These are phyloP conservation scores for Sedum album DNA, from an alignment of 164 flowering plant genomes.

Conservation along the genomic window DNA sequence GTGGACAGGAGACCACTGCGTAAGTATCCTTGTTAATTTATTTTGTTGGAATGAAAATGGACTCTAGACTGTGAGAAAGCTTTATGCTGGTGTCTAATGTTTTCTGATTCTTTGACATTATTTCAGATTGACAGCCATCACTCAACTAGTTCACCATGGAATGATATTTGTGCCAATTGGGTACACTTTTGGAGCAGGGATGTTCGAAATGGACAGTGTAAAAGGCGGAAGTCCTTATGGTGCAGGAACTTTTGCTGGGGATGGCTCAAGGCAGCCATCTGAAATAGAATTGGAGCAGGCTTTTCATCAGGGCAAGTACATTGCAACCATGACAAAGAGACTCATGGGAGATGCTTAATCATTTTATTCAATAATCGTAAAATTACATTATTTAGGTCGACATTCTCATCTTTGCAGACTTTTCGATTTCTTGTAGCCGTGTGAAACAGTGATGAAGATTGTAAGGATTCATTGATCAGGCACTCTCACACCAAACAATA, in stretches of 20 bases:
- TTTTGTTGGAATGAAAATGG: background rate
- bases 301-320: slow-evolving; percentile 76
- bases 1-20: slow-evolving; percentile 91
- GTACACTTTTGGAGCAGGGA: slow-evolving; percentile 90
- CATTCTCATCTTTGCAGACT: background rate
- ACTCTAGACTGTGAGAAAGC: background rate
- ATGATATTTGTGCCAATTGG: slow-evolving; percentile 86
- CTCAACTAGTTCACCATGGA: slow-evolving; percentile 89
- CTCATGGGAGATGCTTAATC: slow-evolving; percentile 58
- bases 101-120: background rate
- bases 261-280: slow-evolving; percentile 76
- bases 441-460: background rate
- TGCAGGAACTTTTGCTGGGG: slow-evolving; percentile 85
- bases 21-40: slow-evolving; percentile 23
- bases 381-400: background rate
- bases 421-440: background rate
- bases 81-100: background rate
- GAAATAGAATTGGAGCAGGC: slow-evolving; percentile 71
- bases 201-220: slow-evolving; percentile 83
- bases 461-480: background rate
- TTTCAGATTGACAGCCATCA: slow-evolving; percentile 73
- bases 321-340: slow-evolving; percentile 67
- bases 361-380: slow-evolving; percentile 10
- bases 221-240: slow-evolving; percentile 95
- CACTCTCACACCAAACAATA: no score